Percentiles rank a stretch among this genome's conserved stretches.
Conservation (phyloP, 139 green algal genomes). For the Microglena sp. region DNA sequence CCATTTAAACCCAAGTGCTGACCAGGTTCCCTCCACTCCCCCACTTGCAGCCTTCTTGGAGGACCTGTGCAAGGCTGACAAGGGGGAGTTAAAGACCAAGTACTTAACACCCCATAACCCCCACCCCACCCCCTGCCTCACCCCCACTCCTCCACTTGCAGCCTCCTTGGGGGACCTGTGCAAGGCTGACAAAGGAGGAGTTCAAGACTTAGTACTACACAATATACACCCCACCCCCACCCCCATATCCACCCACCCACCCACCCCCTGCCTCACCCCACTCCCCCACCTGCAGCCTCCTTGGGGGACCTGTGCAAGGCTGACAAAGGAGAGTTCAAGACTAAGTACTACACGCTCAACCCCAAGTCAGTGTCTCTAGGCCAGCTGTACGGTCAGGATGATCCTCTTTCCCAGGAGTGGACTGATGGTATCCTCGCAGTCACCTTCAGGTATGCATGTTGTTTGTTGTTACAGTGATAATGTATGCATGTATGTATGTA, state of each 20-base stretch:
- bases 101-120: slow-evolving; percentile 42
- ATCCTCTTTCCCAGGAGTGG: slow-evolving; percentile 35
- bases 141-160: slow-evolving; percentile 6
- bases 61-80: slow-evolving; percentile 14
- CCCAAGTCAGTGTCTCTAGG: slow-evolving; percentile 70
- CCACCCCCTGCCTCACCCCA: not conserved
- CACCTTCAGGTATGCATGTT: slow-evolving; percentile 22
- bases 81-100: slow-evolving; percentile 39
- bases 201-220: slow-evolving; percentile 38
- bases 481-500: too few relatives aligned
- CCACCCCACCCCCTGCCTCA: not conserved
- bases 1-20: too few relatives aligned
- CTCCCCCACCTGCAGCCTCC: slow-evolving; percentile 15
- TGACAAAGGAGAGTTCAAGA: slow-evolving; percentile 24
- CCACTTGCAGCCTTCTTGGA: slow-evolving; percentile 23
- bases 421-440: slow-evolving; percentile 65
- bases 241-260: not conserved
- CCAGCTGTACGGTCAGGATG: slow-evolving; percentile 55
- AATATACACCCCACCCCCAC: not conserved
- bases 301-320: slow-evolving; percentile 21
- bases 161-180: slow-evolving; percentile 27
- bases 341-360: slow-evolving; percentile 52
- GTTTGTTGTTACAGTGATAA: too few relatives aligned
- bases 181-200: slow-evolving; percentile 11
- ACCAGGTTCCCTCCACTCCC: not conserved